These are phyloP conservation scores for Penicillium psychrofluorescens DNA, from an alignment of 495 filamentous ascomycete species.

Conservation along the genomic window DNA sequence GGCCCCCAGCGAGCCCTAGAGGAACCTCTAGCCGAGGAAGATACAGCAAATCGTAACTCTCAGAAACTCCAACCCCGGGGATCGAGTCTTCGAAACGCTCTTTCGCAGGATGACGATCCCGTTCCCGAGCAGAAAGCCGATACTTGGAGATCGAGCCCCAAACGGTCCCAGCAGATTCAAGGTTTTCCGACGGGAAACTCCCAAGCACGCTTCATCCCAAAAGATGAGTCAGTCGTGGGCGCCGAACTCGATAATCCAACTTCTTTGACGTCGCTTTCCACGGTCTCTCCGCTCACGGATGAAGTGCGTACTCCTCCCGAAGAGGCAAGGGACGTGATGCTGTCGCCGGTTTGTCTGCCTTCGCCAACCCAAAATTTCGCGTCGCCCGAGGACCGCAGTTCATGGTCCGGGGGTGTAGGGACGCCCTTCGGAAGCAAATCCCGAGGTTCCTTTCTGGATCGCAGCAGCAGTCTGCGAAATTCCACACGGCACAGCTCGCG, in stretches of 20 bases:
- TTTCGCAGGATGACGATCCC: slow-evolving; percentile 25
- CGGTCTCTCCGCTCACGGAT: slow-evolving; percentile 44
- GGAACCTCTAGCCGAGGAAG: slow-evolving; percentile 31
- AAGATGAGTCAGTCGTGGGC: slow-evolving; percentile 12
- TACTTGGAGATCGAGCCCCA: slow-evolving; percentile 16
- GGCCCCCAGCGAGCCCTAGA: slow-evolving; percentile 29
- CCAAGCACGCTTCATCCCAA: slow-evolving; percentile 17
- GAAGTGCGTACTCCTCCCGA: slow-evolving; percentile 48
- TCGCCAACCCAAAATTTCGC: slow-evolving; percentile 36
- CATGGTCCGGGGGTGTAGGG: slow-evolving; percentile 34
- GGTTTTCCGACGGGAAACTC: slow-evolving; percentile 21
- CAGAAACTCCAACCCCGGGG: slow-evolving; percentile 30
- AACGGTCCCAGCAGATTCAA: slow-evolving; percentile 15
- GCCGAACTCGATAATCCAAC: slow-evolving; percentile 38
- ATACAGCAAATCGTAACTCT: slow-evolving; percentile 14
- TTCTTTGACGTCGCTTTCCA: slow-evolving; percentile 55
- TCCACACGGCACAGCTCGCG: slow-evolving; percentile 35
- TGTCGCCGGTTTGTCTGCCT: slow-evolving; percentile 46
- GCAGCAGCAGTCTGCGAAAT: slow-evolving; percentile 29
- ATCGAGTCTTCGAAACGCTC: slow-evolving; percentile 33
- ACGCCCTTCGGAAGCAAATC: slow-evolving; percentile 39
- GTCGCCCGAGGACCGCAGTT: slow-evolving; percentile 42
- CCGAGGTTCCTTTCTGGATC: slow-evolving; percentile 32
- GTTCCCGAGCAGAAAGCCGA: slow-evolving; percentile 3
- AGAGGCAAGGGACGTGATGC: slow-evolving; percentile 34